Conservation (phyloP, 2,329 filamentous ascomycete genomes). For the Aspergillus brasiliensis region DNA sequence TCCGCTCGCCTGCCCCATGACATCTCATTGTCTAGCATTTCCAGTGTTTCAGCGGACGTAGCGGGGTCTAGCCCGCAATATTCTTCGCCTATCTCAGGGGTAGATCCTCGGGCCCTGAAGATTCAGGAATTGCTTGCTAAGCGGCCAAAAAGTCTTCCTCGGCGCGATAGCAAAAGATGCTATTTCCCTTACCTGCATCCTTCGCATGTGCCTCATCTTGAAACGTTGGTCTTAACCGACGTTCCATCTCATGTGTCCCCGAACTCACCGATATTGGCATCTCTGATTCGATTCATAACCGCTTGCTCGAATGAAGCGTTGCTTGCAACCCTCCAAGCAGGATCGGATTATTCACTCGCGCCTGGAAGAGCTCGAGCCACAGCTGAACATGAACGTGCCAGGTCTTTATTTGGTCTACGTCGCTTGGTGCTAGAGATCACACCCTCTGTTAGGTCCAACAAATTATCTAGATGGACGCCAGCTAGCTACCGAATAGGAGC, state of each 20-base stretch:
- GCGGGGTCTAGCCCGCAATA: slow-evolving; percentile 16
- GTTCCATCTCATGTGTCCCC: slow-evolving; percentile 51
- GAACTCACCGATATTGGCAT: slow-evolving; percentile 45
- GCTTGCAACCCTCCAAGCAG: slow-evolving; percentile 56
- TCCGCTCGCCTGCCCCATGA: neutral
- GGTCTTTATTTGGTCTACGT: slow-evolving; percentile 57
- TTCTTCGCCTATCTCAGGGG: slow-evolving; percentile 22
- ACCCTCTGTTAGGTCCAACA: slow-evolving; percentile 28
- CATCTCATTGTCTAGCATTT: slow-evolving; percentile 6
- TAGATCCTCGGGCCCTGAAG: slow-evolving; percentile 31
- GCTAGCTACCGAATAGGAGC: slow-evolving; percentile 50
- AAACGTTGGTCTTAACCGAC: slow-evolving; percentile 59
- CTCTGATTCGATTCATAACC: slow-evolving; percentile 57
- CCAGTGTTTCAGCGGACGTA: slow-evolving; percentile 1
- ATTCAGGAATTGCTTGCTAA: slow-evolving; percentile 44
- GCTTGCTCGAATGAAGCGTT: slow-evolving; percentile 58
- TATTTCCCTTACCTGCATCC: slow-evolving; percentile 52
- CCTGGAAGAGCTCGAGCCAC: slow-evolving; percentile 55
- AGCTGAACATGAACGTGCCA: slow-evolving; percentile 52
- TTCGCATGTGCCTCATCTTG: slow-evolving; percentile 56
- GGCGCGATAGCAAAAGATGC: slow-evolving; percentile 29
- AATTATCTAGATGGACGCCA: slow-evolving; percentile 40
- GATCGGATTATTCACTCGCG: slow-evolving; percentile 61
- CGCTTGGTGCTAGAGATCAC: slow-evolving; percentile 60
- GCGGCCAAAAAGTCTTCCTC: slow-evolving; percentile 37